Conservation (phyloP, 805 yeast genomes). For the Hanseniaspora nectarophila region DNA sequence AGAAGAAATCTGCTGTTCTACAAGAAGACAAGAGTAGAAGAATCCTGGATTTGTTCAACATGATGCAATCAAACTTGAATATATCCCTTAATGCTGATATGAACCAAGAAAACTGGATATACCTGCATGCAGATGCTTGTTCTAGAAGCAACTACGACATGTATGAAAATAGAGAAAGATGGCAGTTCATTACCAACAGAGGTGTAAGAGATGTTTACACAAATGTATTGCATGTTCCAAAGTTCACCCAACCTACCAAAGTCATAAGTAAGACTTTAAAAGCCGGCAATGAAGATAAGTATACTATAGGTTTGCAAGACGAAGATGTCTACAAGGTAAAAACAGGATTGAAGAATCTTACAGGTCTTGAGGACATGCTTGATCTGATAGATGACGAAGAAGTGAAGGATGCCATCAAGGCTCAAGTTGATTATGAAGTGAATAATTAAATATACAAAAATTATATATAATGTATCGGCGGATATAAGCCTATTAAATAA, state of each 20-base stretch:
- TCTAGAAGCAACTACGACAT: slow-evolving; percentile 57
- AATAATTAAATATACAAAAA: too few relatives aligned
- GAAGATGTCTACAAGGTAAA: slow-evolving; percentile 36
- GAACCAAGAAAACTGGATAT: slow-evolving; percentile 70
- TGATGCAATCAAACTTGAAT: slow-evolving; percentile 20
- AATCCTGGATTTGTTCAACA: slow-evolving; percentile 32
- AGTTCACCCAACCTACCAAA: slow-evolving; percentile 56
- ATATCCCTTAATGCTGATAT: slow-evolving; percentile 23
- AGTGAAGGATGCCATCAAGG: slow-evolving; percentile 9
- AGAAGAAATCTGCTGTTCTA: background rate
- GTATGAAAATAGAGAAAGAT: slow-evolving; percentile 43
- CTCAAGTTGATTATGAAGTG: slow-evolving; percentile 4
- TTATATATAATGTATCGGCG: background rate
- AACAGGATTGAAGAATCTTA: slow-evolving; percentile 57
- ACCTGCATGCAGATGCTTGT: slow-evolving; percentile 70
- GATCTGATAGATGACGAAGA: slow-evolving; percentile 47
- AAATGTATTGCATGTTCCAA: slow-evolving; percentile 66
- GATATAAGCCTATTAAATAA: too few relatives aligned
- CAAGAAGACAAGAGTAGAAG: slow-evolving; percentile 26
- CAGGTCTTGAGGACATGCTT: slow-evolving; percentile 41
- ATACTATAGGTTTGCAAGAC: slow-evolving; percentile 31
- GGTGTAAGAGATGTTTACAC: slow-evolving; percentile 75
- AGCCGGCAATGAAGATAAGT: slow-evolving; percentile 25
- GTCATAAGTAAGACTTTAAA: slow-evolving; percentile 21
- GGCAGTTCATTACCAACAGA: slow-evolving; percentile 33